Evolutionary conservation across 2,329 filamentous ascomycete genomes (phyloP).

Genomic region (Fusarium udum): DNA sequence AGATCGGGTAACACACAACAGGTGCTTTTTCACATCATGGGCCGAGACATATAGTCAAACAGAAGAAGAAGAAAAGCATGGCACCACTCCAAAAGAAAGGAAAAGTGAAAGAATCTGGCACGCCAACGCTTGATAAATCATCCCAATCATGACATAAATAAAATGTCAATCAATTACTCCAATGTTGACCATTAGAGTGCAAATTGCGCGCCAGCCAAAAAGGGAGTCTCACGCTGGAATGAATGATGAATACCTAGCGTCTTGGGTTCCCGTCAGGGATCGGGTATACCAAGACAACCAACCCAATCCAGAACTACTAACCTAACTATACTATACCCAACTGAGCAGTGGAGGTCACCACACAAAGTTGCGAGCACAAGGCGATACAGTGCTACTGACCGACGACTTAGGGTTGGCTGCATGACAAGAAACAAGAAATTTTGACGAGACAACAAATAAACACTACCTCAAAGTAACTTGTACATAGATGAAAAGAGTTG

Average conservation of each 20-base stretch:
- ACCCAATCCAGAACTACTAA: background rate
- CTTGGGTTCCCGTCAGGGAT: slow-evolving; percentile 12
- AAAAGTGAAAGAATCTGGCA: background rate
- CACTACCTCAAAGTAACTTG: background rate
- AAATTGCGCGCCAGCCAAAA: slow-evolving; percentile 25
- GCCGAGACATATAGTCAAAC: slow-evolving; percentile 21
- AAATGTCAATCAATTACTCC: slow-evolving; percentile 16
- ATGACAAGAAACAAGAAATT: background rate
- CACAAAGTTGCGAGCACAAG: slow-evolving; percentile 7
- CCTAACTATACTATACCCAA: background rate
- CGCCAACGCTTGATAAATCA: background rate
- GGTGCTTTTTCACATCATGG: slow-evolving; percentile 11
- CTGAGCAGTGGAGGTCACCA: background rate
- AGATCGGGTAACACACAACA: slow-evolving; percentile 5
- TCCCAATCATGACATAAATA: background rate
- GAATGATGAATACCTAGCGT: slow-evolving; percentile 13
- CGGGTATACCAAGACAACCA: slow-evolving; percentile 3
- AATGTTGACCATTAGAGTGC: slow-evolving; percentile 12
- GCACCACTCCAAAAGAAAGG: background rate
- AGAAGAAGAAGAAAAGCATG: slow-evolving; percentile 2
- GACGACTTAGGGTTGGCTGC: background rate
- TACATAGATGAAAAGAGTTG: slow-evolving; percentile 2
- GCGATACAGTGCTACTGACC: background rate
- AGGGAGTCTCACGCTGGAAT: slow-evolving; percentile 27
- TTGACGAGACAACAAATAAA: background rate